A percentile compares a stretch with the other conserved stretches of the same genome.
Evolutionary conservation across 2,329 filamentous ascomycete genomes (phyloP).

Genomic region (Apiospora pterosperma): DNA sequence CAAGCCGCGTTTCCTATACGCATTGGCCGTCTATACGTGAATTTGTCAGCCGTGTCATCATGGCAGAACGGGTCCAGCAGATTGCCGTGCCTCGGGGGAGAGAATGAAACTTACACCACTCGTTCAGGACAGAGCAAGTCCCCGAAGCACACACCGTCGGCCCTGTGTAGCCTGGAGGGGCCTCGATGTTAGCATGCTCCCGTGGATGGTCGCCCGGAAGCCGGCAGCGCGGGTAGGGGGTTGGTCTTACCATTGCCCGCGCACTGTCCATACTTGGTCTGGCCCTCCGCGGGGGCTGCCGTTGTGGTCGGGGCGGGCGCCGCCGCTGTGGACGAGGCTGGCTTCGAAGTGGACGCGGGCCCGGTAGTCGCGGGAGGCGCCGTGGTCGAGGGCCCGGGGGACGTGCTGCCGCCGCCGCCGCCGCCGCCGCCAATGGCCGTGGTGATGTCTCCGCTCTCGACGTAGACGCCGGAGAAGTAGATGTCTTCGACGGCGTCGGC

Average conservation of each 20-base stretch:
- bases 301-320: background rate
- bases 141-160: background rate
- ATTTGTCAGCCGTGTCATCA: too few relatives aligned
- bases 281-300: background rate
- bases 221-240: background rate
- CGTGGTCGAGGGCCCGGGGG: background rate
- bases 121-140: background rate
- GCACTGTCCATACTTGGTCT: constrained; percentile 2
- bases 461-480: constrained; percentile 70
- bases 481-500: constrained; percentile 59
- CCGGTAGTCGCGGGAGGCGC: background rate
- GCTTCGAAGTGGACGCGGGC: background rate
- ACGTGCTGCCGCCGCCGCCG: too few relatives aligned
- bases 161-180: background rate
- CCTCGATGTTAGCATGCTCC: background rate
- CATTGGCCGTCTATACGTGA: too few relatives aligned
- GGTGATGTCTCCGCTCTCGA: constrained; percentile 54
- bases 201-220: background rate
- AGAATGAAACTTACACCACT: background rate
- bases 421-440: constrained; percentile 25
- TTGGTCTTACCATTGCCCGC: background rate
- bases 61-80: too few relatives aligned
- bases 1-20: too few relatives aligned
- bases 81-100: too few relatives aligned
- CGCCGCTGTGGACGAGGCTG: background rate